Evolutionary conservation across 2,329 filamentous ascomycete genomes (phyloP).

Genomic region (Talaromyces sp.): DNA sequence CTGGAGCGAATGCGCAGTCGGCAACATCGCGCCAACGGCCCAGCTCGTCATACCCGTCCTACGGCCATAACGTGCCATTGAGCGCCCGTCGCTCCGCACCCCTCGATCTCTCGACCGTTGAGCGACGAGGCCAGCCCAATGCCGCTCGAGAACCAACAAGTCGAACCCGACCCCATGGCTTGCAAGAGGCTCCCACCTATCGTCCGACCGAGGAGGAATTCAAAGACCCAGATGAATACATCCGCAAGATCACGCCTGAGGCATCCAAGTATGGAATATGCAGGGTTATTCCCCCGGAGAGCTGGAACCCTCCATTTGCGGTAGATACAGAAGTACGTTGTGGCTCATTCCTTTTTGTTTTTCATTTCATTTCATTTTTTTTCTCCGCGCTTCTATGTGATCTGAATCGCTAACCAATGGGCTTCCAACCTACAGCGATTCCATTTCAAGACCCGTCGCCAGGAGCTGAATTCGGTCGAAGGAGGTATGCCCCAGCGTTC

Average conservation of each 20-base stretch:
- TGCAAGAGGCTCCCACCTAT: conserved; percentile 87
- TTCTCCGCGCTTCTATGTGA: background rate
- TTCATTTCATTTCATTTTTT: background rate
- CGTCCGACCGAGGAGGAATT: conserved; percentile 89
- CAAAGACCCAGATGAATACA: conserved; percentile 88
- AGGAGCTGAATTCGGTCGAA: conserved; percentile 96
- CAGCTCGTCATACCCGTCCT: conserved; percentile 38
- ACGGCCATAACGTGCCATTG: conserved; percentile 51
- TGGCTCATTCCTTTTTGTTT: background rate
- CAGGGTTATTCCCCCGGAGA: conserved; percentile 90
- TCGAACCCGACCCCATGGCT: conserved; percentile 72
- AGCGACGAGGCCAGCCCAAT: conserved; percentile 78
- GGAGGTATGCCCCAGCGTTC: conserved; percentile 61
- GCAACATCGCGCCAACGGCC: conserved; percentile 30
- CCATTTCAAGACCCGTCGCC: conserved; percentile 91
- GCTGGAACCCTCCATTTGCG: conserved; percentile 90
- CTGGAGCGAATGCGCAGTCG: conserved; percentile 31
- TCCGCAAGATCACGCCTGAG: conserved; percentile 83
- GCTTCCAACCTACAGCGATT: conserved; percentile 61
- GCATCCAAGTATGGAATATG: conserved; percentile 84
- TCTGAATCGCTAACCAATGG: conserved; percentile 21
- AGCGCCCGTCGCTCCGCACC: conserved; percentile 62
- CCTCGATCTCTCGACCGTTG: conserved; percentile 82
- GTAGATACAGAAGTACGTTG: conserved; percentile 86
- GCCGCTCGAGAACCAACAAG: conserved; percentile 71